Base-by-base conservation (phyloP, 176 grass and related monocot genomes). In the Eragrostis nindensis region DNA sequence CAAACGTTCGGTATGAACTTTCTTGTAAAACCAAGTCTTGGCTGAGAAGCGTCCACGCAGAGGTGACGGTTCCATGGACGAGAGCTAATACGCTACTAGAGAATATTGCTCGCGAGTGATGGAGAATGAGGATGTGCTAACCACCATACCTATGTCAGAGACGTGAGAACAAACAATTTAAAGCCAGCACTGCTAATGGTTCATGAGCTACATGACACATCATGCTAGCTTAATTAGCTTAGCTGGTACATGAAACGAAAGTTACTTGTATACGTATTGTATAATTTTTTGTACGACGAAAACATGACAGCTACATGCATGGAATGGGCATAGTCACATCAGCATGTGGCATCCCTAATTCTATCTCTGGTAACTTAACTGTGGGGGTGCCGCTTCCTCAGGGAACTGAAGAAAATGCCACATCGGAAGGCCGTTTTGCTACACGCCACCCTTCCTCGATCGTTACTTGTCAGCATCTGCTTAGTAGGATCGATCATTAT, bases 141-240 rank as follows among this genome's bases (percentile, higher is more conserved):
- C n/a, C 19, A 59, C 16, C 16, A 12, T 21, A 61, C 46, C 24
- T 26, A 8, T 57, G 50, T 74, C 17, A 77, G 26, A 5, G 75
- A 64, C 60, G 26, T 77, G 42, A 4, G 59, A 77, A 77, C 59
- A 36, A 62, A 36, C 44, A 26, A 59, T 45, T 80, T 70, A 70
- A 59, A 13, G 78, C 64, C 41, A 25, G 15, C 15, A 56, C 36
- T 55, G 6, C 56, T 54, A n/a, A 6, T 8, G 32, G 55, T 55
- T 79, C 44, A 53, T 42, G 52, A 15, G 12, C 45, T 8, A 32
- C 14, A 22, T 11, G 40, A 43, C 6, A 15, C 30, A 10, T 19
- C 16, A 5, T 11, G 19, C 6, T 42, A 44, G 21, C 19, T 68
- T 59, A n/a, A n/a, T n/a, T n/a, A 59, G 15, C 8, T 59, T 59